Evolutionary conservation across 164 flowering plant species (phyloP), one percentile per base, ranked within the genome.

Genomic region (Umbellularia californica): DNA sequence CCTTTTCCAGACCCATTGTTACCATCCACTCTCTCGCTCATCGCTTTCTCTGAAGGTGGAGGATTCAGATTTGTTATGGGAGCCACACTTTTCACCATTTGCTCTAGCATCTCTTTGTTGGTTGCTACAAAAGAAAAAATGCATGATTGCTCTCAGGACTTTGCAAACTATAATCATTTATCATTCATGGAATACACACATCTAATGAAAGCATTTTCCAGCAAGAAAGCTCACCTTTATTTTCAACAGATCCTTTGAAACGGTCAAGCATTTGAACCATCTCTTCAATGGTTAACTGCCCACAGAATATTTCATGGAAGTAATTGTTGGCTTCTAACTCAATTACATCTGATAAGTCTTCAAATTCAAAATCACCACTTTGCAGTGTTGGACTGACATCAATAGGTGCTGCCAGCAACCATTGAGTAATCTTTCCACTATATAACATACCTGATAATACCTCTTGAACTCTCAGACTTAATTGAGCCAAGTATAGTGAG

Each of bases 251-350:
- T 75, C 91, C 97, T 77, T 89, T 89, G 78, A 88, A 96, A 33
- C 86, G 89, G 55, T 91, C 84, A 80, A 96, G 95, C 96, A 86
- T 89, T 80, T 90, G 88, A 78, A 96, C 90, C 92, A 92, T 86
- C 17, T 88, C 84, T 74, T 90, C 94, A 81, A 90, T 81, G 30
- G 89, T 73, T 80, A 94, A 79, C 74, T 86, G 88, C 76, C 91
- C 93, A 70, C 88, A 86, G 78, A 90, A 96, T 85, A 96, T 88
- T 75, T 88, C 88, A 70, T 91, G 93, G 82, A 94, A 92, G 75
- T 90, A 92, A 27, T 87, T 79, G 80, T 94, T 96, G 67, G 95
- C 90, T 84, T 94, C 98, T 11, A 85, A 78, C 82, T 96, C 98
- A 74, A 96, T 83, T 64, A 91, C 97, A 72, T 86, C 92, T 22